Percentiles rank a stretch among this genome's conserved stretches.
Evolutionary conservation across 2,329 filamentous ascomycete genomes (phyloP).

Genomic region (Xylaria multiplex): DNA sequence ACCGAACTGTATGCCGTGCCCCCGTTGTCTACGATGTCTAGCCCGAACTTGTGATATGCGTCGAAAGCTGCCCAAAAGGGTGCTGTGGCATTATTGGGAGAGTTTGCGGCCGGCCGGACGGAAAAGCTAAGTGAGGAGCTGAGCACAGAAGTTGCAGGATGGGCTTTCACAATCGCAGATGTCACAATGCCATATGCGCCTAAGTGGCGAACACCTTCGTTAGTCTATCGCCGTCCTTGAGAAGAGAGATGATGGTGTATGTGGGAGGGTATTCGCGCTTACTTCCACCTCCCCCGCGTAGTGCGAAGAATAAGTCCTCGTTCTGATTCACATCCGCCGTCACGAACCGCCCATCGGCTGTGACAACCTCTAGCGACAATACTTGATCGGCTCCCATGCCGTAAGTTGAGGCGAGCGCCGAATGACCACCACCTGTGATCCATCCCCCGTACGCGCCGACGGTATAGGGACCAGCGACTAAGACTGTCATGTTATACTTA

Average conservation of each 20-base stretch:
- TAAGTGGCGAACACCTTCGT: slow-evolving; percentile 13
- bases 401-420: slow-evolving; percentile 55
- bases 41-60: slow-evolving; percentile 49
- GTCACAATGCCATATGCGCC: slow-evolving; percentile 49
- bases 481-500: slow-evolving; percentile 47
- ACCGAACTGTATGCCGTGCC: slow-evolving; percentile 52
- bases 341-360: slow-evolving; percentile 57
- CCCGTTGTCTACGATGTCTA: slow-evolving; percentile 49
- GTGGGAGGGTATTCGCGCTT: slow-evolving; percentile 26
- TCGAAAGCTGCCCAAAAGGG: slow-evolving; percentile 50
- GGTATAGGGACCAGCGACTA: slow-evolving; percentile 49
- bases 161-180: slow-evolving; percentile 47
- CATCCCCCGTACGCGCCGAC: slow-evolving; percentile 61
- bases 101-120: slow-evolving; percentile 26
- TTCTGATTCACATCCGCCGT: slow-evolving; percentile 58
- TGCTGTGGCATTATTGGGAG: slow-evolving; percentile 31
- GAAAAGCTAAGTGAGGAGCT: slow-evolving; percentile 41
- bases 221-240: neutral
- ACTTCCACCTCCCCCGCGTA: slow-evolving; percentile 61
- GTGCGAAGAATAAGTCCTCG: slow-evolving; percentile 66
- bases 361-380: slow-evolving; percentile 59
- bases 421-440: slow-evolving; percentile 62
- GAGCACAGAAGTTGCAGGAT: slow-evolving; percentile 41
- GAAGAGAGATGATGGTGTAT: neutral
- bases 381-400: slow-evolving; percentile 64